A percentile compares a stretch with the other conserved stretches of the same genome.
phyloP scores from a whole-genome alignment of 1,284 basidiomycete species.

The Tilletia walkeri region DNA sequence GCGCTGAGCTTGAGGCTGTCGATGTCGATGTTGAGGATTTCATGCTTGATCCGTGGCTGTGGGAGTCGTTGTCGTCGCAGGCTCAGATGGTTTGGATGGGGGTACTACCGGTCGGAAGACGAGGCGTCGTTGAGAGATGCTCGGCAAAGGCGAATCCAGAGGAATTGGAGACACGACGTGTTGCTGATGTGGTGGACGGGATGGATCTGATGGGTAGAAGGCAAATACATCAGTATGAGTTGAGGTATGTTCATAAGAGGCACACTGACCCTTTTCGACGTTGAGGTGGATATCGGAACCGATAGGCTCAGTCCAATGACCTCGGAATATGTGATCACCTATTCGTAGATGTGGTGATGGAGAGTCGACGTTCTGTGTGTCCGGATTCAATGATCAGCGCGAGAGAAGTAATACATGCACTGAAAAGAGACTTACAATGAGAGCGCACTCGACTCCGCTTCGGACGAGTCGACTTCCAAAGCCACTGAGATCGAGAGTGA shows the following conservation, averaged over 20 bases:
- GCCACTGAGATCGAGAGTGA: constrained; percentile 13
- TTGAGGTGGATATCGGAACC: constrained; percentile 13
- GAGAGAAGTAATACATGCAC: no score
- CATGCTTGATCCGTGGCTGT: no score
- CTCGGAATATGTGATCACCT: constrained; percentile 7
- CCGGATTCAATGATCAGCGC: neutral
- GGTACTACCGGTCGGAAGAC: constrained; percentile 1
- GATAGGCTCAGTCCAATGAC: neutral
- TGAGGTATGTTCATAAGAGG: no score
- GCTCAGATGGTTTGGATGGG: neutral
- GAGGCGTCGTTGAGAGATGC: neutral
- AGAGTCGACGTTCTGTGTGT: neutral
- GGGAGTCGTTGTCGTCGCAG: no score
- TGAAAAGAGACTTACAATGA: neutral
- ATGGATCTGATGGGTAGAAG: neutral
- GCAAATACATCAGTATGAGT: no score
- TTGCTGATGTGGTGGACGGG: constrained; percentile 6
- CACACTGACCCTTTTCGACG: neutral
- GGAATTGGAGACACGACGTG: constrained; percentile 8
- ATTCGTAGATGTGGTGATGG: neutral
- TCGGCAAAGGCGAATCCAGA: neutral
- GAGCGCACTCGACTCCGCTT: neutral
- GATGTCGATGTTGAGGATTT: neutral
- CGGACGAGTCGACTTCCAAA: constrained; percentile 1
- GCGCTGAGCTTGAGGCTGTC: neutral